These are phyloP conservation scores for Salvia hispanica DNA, from an alignment of 257 asterid genomes.

Conservation along the genomic window DNA sequence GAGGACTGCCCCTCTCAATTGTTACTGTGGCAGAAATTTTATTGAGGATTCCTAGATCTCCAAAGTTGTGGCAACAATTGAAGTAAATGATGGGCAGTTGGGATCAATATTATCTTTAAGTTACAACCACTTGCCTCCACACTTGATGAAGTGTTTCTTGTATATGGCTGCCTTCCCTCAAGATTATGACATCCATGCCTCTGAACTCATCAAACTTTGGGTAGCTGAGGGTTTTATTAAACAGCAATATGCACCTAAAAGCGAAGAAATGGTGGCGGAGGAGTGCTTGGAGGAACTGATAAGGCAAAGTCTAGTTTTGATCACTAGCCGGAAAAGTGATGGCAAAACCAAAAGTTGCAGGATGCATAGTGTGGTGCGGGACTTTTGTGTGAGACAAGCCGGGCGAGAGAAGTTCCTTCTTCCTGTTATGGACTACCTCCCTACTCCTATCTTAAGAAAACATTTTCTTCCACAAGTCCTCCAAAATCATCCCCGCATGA, in stretches of 20 bases:
- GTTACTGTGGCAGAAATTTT: background rate
- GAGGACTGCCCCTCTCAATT: background rate
- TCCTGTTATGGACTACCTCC: too few relatives aligned
- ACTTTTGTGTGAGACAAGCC: background rate
- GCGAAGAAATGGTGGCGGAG: background rate
- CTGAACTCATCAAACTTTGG: background rate
- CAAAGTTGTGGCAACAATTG: background rate
- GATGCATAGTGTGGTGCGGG: background rate
- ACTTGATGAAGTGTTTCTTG: too few relatives aligned
- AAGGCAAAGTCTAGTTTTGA: background rate
- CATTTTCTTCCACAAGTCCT: background rate
- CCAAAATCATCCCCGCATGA: too few relatives aligned
- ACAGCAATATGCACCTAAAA: too few relatives aligned
- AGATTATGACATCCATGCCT: background rate
- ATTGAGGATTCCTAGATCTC: background rate
- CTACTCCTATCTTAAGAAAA: background rate
- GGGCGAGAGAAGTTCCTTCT: too few relatives aligned
- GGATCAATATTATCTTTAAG: too few relatives aligned
- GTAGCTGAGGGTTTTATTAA: too few relatives aligned
- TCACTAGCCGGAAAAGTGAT: too few relatives aligned
- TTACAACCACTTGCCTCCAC: too few relatives aligned
- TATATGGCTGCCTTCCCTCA: too few relatives aligned
- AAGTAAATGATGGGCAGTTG: background rate
- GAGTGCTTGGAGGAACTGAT: conserved; percentile 9
- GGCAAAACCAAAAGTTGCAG: background rate